Percentiles rank a stretch among this genome's conserved stretches.
Evolutionary conservation across 805 yeast genomes (phyloP).

Genomic region (Tetrapisispora fleetii): DNA sequence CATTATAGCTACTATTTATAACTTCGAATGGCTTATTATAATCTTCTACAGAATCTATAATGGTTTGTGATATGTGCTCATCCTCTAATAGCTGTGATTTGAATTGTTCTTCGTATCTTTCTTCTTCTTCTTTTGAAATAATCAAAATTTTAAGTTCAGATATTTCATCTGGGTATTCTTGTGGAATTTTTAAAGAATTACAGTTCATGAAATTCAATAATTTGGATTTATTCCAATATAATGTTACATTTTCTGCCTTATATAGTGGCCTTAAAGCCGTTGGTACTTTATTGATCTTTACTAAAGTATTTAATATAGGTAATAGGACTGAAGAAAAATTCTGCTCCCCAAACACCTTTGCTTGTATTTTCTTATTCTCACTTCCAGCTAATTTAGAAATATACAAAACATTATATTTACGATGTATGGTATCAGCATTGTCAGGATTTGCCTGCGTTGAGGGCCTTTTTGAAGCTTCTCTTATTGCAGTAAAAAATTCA

Average conservation of each 20-base stretch:
- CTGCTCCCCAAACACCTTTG: conserved; percentile 23
- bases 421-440: conserved; percentile 9
- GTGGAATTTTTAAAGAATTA: conserved; percentile 21
- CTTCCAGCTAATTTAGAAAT: conserved; percentile 24
- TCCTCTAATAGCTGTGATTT: background rate
- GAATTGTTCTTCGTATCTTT: conserved; percentile 1
- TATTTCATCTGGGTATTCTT: conserved; percentile 15
- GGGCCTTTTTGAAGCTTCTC: conserved; percentile 8
- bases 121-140: conserved; percentile 11
- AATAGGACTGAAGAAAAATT: conserved; percentile 21
- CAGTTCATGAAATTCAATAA: conserved; percentile 26
- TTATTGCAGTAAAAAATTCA: conserved; percentile 17
- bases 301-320: conserved; percentile 17
- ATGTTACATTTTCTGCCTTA: conserved; percentile 13
- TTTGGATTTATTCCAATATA: conserved; percentile 24
- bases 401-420: conserved; percentile 20
- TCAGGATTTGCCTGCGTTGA: conserved; percentile 4
- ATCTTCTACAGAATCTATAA: background rate
- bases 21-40: background rate
- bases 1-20: conserved; percentile 5
- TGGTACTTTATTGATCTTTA: conserved; percentile 16
- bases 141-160: conserved; percentile 17
- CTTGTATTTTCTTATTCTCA: conserved; percentile 17
- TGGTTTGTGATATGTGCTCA: background rate
- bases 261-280: conserved; percentile 11